Percentiles rank a stretch among this genome's conserved stretches.
These are phyloP conservation scores for Thymus quinquecostatus DNA, from an alignment of 257 asterid species.

Conservation along the genomic window DNA sequence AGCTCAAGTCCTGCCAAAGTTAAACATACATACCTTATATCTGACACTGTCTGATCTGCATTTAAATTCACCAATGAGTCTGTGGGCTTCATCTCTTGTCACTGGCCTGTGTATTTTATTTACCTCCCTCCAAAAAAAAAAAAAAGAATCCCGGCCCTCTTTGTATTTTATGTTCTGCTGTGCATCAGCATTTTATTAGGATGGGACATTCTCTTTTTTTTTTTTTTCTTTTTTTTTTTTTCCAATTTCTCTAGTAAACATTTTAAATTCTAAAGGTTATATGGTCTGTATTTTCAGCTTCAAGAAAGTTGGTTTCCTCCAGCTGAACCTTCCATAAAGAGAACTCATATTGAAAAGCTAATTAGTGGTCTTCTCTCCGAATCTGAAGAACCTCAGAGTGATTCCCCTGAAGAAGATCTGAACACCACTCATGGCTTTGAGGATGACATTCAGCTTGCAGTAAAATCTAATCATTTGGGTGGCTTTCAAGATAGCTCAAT, in stretches of 20 bases:
- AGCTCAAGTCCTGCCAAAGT: constrained; percentile 1
- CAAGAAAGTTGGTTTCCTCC: constrained; percentile 81
- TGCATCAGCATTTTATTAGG: constrained; percentile 14
- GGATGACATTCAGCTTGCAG: constrained; percentile 41
- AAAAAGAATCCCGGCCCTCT: no score
- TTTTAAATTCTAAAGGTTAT: constrained; percentile 22
- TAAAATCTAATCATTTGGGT: constrained; percentile 39
- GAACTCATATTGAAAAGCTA: constrained; percentile 68
- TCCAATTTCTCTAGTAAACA: background rate
- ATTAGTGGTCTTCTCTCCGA: constrained; percentile 60
- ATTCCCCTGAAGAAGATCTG: constrained; percentile 37
- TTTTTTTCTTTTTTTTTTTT: background rate
- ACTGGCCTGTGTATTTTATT: background rate
- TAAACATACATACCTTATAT: background rate
- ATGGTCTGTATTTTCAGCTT: constrained; percentile 53
- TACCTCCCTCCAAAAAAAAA: no score
- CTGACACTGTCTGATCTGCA: background rate
- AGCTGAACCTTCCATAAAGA: constrained; percentile 75
- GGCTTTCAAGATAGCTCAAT: constrained; percentile 45
- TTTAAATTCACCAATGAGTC: constrained; percentile 1
- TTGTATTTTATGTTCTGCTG: background rate
- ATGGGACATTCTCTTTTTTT: background rate
- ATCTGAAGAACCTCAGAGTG: constrained; percentile 46
- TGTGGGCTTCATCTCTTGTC: background rate
- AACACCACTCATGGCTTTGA: constrained; percentile 36